Percentiles rank a stretch among this genome's conserved stretches.
phyloP scores from a whole-genome alignment of 495 filamentous ascomycete genomes.

The Penicillium malachiteum region DNA sequence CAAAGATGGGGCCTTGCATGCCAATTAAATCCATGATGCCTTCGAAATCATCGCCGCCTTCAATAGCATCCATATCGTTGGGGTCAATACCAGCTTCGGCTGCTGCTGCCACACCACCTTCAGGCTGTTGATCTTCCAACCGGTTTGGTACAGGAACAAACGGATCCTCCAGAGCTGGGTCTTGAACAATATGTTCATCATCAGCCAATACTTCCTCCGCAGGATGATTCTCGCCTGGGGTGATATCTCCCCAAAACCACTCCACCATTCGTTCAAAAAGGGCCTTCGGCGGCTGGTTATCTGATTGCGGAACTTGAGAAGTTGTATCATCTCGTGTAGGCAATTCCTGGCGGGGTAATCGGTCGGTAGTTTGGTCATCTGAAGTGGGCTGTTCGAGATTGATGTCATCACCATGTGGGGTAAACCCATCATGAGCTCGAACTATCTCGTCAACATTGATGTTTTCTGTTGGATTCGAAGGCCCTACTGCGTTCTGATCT shows the following conservation, averaged over 20 bases:
- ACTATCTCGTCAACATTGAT: not conserved
- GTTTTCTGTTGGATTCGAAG: conserved; percentile 5
- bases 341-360: not conserved
- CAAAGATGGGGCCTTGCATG: conserved; percentile 89
- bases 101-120: conserved; percentile 30
- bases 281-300: conserved; percentile 13
- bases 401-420: not conserved
- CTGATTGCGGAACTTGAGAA: not conserved
- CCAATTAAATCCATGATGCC: conserved; percentile 94
- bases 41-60: conserved; percentile 95
- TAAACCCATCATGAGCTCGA: not conserved
- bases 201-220: conserved; percentile 38
- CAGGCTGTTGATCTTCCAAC: conserved; percentile 12
- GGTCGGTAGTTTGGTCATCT: not conserved
- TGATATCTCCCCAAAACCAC: conserved; percentile 66
- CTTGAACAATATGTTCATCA: conserved; percentile 58
- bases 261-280: conserved; percentile 34
- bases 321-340: not conserved
- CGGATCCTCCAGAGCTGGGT: conserved; percentile 60
- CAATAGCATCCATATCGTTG: conserved; percentile 60
- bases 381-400: not conserved
- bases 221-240: conserved; percentile 27
- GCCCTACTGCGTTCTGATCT: conserved; percentile 6
- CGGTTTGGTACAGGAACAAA: conserved; percentile 55
- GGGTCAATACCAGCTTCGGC: conserved; percentile 53